These are phyloP conservation scores for Rubus idaeus DNA, from an alignment of 306 rosid genomes.

Conservation along the genomic window DNA sequence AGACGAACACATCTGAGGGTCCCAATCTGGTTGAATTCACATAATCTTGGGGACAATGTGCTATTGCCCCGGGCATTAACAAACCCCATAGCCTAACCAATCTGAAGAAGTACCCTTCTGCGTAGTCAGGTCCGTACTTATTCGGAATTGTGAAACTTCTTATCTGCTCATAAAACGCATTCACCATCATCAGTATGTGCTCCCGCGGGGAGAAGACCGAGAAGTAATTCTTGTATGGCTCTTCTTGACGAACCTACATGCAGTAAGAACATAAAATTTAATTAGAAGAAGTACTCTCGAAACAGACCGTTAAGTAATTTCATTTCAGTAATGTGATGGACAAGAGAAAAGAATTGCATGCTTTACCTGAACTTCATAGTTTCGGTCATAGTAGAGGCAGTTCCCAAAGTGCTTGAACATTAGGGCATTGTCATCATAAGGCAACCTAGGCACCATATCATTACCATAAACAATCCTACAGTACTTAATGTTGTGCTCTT, in stretches of 20 bases:
- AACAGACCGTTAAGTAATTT: not conserved
- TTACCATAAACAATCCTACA: constrained; percentile 70
- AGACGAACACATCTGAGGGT: constrained; percentile 18
- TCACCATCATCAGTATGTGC: constrained; percentile 44
- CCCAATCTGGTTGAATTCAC: constrained; percentile 63
- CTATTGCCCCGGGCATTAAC: constrained; percentile 52
- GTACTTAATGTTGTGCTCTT: constrained; percentile 44
- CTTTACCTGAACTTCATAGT: constrained; percentile 48
- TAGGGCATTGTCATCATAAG: constrained; percentile 53
- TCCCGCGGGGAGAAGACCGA: constrained; percentile 14
- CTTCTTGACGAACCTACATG: constrained; percentile 57
- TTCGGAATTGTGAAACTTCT: constrained; percentile 64
- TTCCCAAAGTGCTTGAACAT: constrained; percentile 81
- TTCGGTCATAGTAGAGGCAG: constrained; percentile 56
- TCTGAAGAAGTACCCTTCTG: constrained; percentile 54
- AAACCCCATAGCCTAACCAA: constrained; percentile 50
- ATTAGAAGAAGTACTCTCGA: not conserved
- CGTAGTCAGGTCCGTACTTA: constrained; percentile 40
- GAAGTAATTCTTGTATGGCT: constrained; percentile 69
- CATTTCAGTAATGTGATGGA: not conserved
- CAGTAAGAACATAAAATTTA: not conserved
- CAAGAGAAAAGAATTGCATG: not conserved
- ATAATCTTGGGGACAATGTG: constrained; percentile 72
- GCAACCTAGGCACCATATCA: constrained; percentile 74
- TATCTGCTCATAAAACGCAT: constrained; percentile 49